Base-by-base conservation (phyloP, 208 protist genomes). In the Trypanosoma boissoni region DNA sequence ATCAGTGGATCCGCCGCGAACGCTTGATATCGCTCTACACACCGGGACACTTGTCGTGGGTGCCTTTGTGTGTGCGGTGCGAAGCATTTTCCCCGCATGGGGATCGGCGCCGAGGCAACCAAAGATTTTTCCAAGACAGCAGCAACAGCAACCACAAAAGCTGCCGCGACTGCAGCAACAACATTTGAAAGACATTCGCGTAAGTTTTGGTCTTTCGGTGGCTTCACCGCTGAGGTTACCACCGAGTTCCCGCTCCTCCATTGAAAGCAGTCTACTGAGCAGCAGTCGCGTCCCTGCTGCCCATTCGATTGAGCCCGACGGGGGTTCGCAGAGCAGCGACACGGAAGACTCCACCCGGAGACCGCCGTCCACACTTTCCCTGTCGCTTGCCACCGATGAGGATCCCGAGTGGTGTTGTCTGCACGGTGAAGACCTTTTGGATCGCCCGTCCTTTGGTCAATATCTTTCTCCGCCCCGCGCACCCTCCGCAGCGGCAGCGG, bases 41-140 rank as follows among this genome's bases (percentile, higher is more conserved):
- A 77, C 78, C 18, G 72, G 70, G 29, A 73, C 76, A 27, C 70
- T 90, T 9, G 74, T 72, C 2, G 53, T 92, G 9, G 85, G 85
- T 10, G 80, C 85, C 0, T 92, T 88, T 45, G 51, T 92, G 18
- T 66, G 70, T 58, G 80, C 85, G 20, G 72, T 80, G 73, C 80
- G 58, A 0, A 62, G 1, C 26, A 52, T 50, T 46, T 58, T 53
- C 32, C 67, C 43, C 7, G 21, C 58, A 8, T 65, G 36, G 34
- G 51, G 48, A 44, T 31, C 41, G 0, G 42, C 50, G 31, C 20
- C 31, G 26, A 8, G 28, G 26, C n/a, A n/a, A n/a, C n/a, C n/a
- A n/a, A n/a, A 21, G 28, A 39, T 34, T 8, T 41, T 10, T n/a
- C 29, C 31, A 37, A n/a, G 37, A 16, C 20, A 20, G 24, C 18